phyloP scores from a whole-genome alignment of 176 grass and related monocot genomes.

The Poa annua region DNA sequence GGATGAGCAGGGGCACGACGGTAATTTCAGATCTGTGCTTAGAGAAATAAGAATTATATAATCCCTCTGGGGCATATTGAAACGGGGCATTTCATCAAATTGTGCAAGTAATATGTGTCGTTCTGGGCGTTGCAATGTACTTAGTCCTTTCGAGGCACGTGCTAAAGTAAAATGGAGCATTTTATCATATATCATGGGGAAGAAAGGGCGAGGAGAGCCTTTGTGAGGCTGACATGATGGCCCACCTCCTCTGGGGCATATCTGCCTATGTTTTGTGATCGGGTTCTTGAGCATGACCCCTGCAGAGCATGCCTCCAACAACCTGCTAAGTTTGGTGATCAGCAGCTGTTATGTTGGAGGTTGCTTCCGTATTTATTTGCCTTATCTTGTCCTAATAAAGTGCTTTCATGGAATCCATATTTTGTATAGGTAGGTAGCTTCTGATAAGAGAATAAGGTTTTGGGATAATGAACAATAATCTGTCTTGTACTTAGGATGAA shows the following conservation, averaged over 20 bases:
- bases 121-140: neutral
- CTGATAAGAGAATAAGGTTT: neutral
- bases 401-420: neutral
- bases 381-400: neutral
- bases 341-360: constrained; percentile 16
- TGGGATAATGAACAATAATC: neutral
- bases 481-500: neutral
- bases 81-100: neutral
- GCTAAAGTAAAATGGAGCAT: neutral
- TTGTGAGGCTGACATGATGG: constrained; percentile 1
- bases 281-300: neutral
- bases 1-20: neutral
- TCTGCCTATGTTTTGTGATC: neutral
- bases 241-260: neutral
- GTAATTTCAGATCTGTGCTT: constrained; percentile 2
- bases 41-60: neutral
- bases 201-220: neutral
- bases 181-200: neutral
- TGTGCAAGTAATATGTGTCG: neutral
- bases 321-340: constrained; percentile 5
- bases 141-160: neutral
- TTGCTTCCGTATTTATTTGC: neutral
- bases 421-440: neutral
- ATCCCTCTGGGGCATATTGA: neutral
- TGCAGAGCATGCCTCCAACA: neutral